Evolutionary conservation across 2,329 filamentous ascomycete genomes (phyloP).

Genomic region (Coniochaeta prunicola): DNA sequence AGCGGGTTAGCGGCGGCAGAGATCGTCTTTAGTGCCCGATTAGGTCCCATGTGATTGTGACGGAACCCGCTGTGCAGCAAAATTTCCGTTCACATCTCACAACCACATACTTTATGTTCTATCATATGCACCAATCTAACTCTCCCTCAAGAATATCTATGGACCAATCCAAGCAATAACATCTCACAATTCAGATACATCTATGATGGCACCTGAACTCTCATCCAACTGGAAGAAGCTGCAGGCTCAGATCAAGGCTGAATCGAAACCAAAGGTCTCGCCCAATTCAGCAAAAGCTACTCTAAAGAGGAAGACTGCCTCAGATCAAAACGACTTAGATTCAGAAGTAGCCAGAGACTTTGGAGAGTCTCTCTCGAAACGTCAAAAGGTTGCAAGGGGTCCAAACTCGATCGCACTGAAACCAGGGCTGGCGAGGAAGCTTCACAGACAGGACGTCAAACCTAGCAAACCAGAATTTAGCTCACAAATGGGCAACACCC

Average conservation of each 20-base stretch:
- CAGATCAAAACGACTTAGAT: neutral
- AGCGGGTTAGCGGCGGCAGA: neutral
- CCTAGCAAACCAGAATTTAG: conserved; percentile 8
- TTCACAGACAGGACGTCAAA: conserved; percentile 6
- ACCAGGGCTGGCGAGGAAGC: conserved; percentile 6
- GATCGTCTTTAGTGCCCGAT: neutral
- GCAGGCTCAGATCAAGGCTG: conserved; percentile 52
- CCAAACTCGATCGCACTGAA: conserved; percentile 10
- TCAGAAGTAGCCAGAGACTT: neutral
- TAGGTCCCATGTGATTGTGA: neutral
- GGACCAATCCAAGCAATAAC: neutral
- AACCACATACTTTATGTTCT: neutral
- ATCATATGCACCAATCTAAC: neutral
- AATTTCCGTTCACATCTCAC: neutral
- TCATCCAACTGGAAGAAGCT: conserved; percentile 76
- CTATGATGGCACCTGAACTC: conserved; percentile 37
- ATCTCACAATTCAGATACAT: neutral
- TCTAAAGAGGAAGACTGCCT: neutral
- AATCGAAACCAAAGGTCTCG: conserved; percentile 21
- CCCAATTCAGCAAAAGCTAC: conserved; percentile 5
- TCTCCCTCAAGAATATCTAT: neutral
- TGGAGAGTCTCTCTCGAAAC: neutral
- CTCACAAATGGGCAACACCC: conserved; percentile 45
- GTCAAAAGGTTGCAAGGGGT: neutral
- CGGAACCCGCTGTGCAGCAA: neutral